These are phyloP conservation scores for Biscogniauxia mediterranea DNA, from an alignment of 2,329 filamentous ascomycete species.

Conservation along the genomic window DNA sequence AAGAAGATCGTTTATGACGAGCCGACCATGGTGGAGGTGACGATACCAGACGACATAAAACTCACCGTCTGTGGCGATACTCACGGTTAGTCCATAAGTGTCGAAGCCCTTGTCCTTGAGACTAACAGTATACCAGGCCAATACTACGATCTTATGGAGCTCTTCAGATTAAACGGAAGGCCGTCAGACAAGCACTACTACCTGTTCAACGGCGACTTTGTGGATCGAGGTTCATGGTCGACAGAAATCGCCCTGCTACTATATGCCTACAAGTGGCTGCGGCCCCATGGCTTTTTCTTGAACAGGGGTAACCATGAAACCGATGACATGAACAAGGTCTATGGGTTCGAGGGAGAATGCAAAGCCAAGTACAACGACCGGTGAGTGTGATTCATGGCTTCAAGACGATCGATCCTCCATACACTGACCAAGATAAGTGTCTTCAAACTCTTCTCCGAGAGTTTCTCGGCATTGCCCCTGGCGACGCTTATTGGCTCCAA, in stretches of 20 bases:
- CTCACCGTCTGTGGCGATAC: slow-evolving; percentile 97
- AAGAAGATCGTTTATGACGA: slow-evolving; percentile 89
- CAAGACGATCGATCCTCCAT: not conserved
- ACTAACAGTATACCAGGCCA: slow-evolving; percentile 61
- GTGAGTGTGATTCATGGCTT: slow-evolving; percentile 28
- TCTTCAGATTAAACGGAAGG: slow-evolving; percentile 87
- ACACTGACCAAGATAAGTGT: slow-evolving; percentile 47
- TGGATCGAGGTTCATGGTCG: slow-evolving; percentile 96
- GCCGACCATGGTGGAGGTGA: slow-evolving; percentile 93
- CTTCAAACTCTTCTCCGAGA: slow-evolving; percentile 98
- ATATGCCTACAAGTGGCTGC: slow-evolving; percentile 96
- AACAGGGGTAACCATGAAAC: slow-evolving; percentile 99
- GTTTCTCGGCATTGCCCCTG: slow-evolving; percentile 89
- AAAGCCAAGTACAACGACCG: slow-evolving; percentile 96
- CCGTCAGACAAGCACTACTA: slow-evolving; percentile 88
- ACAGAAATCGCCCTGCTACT: slow-evolving; percentile 92
- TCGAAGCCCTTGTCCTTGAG: not conserved
- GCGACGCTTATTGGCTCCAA: slow-evolving; percentile 90
- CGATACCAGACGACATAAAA: slow-evolving; percentile 72
- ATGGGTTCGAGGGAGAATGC: slow-evolving; percentile 98
- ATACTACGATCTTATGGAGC: slow-evolving; percentile 95
- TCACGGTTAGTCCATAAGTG: slow-evolving; percentile 61
- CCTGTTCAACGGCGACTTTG: slow-evolving; percentile 98
- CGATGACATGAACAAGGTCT: slow-evolving; percentile 98
- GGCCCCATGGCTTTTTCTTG: slow-evolving; percentile 84